Conservation (phyloP, 805 yeast species). For the Metschnikowia similis region DNA sequence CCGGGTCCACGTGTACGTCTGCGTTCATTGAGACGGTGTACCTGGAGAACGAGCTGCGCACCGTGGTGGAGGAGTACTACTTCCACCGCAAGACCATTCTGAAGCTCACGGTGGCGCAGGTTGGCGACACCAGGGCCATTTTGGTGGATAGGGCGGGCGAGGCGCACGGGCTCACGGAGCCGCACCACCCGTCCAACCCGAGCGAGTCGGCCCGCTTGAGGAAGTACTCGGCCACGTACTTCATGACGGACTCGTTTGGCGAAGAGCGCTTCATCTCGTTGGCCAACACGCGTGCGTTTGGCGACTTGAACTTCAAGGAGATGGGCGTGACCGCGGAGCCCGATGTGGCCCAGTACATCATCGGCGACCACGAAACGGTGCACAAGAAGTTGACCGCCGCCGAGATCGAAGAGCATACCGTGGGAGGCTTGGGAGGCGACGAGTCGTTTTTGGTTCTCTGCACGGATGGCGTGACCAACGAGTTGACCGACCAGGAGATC, state of each 20-base stretch:
- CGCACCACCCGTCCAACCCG: constrained; percentile 86
- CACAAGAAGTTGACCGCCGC: constrained; percentile 35
- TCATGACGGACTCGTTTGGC: constrained; percentile 88
- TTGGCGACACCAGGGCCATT: constrained; percentile 88
- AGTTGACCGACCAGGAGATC: constrained; percentile 83
- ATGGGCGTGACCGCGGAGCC: constrained; percentile 93
- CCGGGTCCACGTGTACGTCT: constrained; percentile 75
- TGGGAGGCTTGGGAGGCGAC: constrained; percentile 65
- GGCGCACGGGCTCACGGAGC: constrained; percentile 71
- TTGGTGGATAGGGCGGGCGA: constrained; percentile 77
- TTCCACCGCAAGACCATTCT: constrained; percentile 66
- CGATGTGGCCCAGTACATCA: constrained; percentile 63
- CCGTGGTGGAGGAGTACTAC: constrained; percentile 39
- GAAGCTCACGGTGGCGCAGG: constrained; percentile 75
- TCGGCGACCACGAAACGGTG: constrained; percentile 50
- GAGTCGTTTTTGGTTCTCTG: constrained; percentile 81
- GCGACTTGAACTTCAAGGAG: constrained; percentile 76
- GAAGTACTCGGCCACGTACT: constrained; percentile 54
- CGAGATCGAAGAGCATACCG: constrained; percentile 32
- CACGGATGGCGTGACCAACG: constrained; percentile 84
- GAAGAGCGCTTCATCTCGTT: constrained; percentile 77
- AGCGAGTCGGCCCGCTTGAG: constrained; percentile 70
- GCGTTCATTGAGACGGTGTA: constrained; percentile 51
- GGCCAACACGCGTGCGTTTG: constrained; percentile 93
- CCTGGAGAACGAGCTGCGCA: constrained; percentile 24